Conservation (phyloP, 2,329 filamentous ascomycete genomes). For the Cladosporium sp. region DNA sequence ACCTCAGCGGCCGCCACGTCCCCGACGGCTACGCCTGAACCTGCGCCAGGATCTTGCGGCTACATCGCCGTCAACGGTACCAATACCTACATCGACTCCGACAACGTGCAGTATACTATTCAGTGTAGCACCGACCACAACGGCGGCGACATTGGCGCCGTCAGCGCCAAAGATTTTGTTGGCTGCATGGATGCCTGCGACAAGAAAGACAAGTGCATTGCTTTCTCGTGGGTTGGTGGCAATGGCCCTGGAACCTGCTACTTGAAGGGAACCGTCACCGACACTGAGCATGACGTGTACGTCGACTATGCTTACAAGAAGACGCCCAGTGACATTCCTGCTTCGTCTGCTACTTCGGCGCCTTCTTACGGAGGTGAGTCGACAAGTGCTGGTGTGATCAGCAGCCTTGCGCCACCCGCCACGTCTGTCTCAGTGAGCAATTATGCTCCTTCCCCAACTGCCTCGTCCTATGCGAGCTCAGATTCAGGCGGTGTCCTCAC, state of each 20-base stretch:
- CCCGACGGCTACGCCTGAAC: not conserved
- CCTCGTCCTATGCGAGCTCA: not conserved
- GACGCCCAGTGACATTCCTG: not conserved
- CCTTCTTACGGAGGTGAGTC: not conserved
- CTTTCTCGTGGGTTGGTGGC: constrained; percentile 26
- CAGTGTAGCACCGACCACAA: constrained; percentile 26
- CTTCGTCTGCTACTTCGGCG: not conserved
- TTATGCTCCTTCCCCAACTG: not conserved
- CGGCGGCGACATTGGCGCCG: constrained; percentile 27
- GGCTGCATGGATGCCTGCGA: constrained; percentile 31
- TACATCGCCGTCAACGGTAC: not conserved
- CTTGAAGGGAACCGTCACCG: constrained; percentile 17
- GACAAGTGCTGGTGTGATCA: not conserved
- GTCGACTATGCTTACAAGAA: constrained; percentile 23
- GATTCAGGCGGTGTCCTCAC: not conserved
- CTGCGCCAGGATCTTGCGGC: constrained; percentile 12
- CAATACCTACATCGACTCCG: constrained; percentile 7
- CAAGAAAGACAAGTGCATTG: constrained; percentile 22
- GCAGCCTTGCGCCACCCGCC: not conserved
- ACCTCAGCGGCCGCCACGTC: not conserved
- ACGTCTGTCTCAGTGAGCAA: not conserved
- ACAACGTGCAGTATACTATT: constrained; percentile 21
- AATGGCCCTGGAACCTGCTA: constrained; percentile 25
- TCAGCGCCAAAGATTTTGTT: constrained; percentile 22
- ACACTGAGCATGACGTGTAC: not conserved